Conservation (phyloP, 2,329 filamentous ascomycete species). For the Blastomyces gilchristii region DNA sequence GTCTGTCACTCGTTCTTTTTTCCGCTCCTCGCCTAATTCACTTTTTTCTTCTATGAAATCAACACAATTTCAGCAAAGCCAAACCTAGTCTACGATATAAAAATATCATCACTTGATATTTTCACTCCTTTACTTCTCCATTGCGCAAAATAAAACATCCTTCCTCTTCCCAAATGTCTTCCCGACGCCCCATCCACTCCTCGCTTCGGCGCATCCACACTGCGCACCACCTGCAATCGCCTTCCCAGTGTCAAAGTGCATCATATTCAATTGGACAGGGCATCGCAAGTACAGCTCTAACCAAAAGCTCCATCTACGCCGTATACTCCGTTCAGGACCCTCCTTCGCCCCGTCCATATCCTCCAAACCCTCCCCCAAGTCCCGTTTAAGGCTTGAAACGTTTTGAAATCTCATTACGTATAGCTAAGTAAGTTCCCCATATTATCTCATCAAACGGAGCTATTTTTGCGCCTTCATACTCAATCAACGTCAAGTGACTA, state of each 20-base stretch:
- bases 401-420: neutral
- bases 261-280: neutral
- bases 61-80: neutral
- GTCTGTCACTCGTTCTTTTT: constrained; percentile 4
- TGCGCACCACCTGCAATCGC: neutral
- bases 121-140: neutral
- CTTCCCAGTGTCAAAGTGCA: neutral
- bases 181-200: neutral
- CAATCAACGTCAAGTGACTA: neutral
- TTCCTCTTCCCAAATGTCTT: neutral
- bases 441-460: neutral
- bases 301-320: neutral
- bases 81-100: neutral
- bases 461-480: neutral
- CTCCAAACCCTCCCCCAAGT: constrained; percentile 32
- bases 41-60: neutral
- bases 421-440: neutral
- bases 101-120: neutral
- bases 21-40: neutral
- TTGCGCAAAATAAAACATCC: neutral
- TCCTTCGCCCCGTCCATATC: constrained; percentile 27
- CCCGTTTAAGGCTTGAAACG: constrained; percentile 21
- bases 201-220: neutral
- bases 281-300: neutral
- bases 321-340: constrained; percentile 15